Conservation (phyloP, 2,329 filamentous ascomycete genomes). For the Beauveria sp. region DNA sequence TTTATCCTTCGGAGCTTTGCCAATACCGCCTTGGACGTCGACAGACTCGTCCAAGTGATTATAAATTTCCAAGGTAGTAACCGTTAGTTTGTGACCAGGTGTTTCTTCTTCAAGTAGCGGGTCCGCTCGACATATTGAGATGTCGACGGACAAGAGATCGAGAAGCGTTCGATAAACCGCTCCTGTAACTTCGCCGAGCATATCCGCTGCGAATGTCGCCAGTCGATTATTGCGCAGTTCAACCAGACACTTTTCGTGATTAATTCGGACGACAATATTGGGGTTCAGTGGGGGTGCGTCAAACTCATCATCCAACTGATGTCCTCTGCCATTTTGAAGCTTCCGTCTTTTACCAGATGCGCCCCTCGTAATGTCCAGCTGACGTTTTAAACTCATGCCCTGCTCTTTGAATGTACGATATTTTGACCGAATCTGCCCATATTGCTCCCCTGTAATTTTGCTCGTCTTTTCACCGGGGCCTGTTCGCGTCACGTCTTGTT, state of each 20-base stretch:
- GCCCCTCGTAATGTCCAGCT: constrained; percentile 36
- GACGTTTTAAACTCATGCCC: constrained; percentile 42
- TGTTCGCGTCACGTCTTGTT: constrained; percentile 51
- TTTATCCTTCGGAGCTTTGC: constrained; percentile 41
- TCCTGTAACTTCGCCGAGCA: constrained; percentile 65
- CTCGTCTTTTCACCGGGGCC: constrained; percentile 33
- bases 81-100: constrained; percentile 24
- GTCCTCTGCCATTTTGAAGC: constrained; percentile 38
- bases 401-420: constrained; percentile 48
- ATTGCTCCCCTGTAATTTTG: constrained; percentile 59
- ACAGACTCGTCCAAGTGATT: constrained; percentile 44
- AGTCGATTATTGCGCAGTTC: constrained; percentile 74
- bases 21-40: constrained; percentile 50
- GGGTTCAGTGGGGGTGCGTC: constrained; percentile 45
- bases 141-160: constrained; percentile 59
- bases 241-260: constrained; percentile 77
- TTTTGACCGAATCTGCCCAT: constrained; percentile 45
- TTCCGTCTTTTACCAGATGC: constrained; percentile 44
- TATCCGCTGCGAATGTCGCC: constrained; percentile 61
- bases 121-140: constrained; percentile 59
- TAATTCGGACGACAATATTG: constrained; percentile 68
- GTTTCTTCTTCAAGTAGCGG: constrained; percentile 29
- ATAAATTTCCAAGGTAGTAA: constrained; percentile 50
- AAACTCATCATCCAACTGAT: constrained; percentile 28
- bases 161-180: constrained; percentile 72